A percentile compares a stretch with the other conserved stretches of the same genome.
Conservation (phyloP, 345 rosid species). For the Salix viminalis region DNA sequence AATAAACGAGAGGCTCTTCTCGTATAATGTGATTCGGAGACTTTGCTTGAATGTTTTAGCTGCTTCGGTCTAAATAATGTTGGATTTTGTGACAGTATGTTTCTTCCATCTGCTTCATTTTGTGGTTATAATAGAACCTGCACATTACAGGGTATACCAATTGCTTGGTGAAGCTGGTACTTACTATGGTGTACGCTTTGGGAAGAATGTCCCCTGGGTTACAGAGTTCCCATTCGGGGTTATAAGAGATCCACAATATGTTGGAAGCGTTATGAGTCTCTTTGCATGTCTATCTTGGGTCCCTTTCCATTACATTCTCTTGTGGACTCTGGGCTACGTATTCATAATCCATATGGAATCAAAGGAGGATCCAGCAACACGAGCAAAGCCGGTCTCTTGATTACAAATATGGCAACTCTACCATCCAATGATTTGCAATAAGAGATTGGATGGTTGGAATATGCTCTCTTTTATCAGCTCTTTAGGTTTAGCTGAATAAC, state of each 20-base stretch:
- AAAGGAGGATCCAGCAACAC: constrained; percentile 57
- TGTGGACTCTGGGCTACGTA: constrained; percentile 70
- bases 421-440: constrained; percentile 3
- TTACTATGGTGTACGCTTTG: constrained; percentile 83
- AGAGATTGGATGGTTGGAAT: neutral
- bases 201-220: constrained; percentile 77
- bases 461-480: neutral
- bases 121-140: neutral
- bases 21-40: too few species aligned
- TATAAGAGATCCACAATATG: constrained; percentile 85
- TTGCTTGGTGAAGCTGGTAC: constrained; percentile 89
- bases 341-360: constrained; percentile 69
- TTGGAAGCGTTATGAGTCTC: constrained; percentile 81
- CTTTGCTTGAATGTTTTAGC: too few species aligned
- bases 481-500: neutral
- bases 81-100: neutral
- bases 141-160: constrained; percentile 66
- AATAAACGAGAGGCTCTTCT: neutral
- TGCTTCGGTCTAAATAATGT: neutral
- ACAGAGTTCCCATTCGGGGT: constrained; percentile 76
- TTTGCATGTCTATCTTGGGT: constrained; percentile 71
- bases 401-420: neutral
- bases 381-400: constrained; percentile 60
- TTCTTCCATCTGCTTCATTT: neutral
- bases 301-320: constrained; percentile 70